phyloP scores from a whole-genome alignment of 495 filamentous ascomycete genomes.

The Polyplosphaeria fusca region DNA sequence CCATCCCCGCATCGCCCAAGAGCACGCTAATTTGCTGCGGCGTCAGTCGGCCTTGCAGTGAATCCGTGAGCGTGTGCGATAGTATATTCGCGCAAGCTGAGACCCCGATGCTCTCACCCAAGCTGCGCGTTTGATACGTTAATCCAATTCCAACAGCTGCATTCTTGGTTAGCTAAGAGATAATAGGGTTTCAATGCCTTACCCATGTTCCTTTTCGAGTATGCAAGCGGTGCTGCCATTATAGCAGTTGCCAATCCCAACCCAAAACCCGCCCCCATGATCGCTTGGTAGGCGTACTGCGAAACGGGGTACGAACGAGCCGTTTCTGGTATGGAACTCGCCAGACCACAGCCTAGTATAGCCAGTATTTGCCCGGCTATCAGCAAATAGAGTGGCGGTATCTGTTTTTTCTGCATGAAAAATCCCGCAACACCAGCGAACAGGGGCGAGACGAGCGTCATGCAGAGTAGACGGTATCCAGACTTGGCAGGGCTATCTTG shows the following conservation, averaged over 20 bases:
- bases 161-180: background rate
- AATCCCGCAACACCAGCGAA: constrained; percentile 2
- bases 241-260: constrained; percentile 8
- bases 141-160: constrained; percentile 8
- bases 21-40: constrained; percentile 1
- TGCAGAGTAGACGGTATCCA: constrained; percentile 10
- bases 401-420: background rate
- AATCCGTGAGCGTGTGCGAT: background rate
- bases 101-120: constrained; percentile 11
- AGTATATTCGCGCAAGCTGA: constrained; percentile 16
- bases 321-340: background rate
- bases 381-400: constrained; percentile 11
- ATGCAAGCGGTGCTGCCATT: constrained; percentile 13
- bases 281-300: constrained; percentile 9
- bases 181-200: background rate
- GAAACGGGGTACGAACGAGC: background rate
- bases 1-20: background rate
- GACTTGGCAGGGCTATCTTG: constrained; percentile 3
- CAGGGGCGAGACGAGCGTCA: constrained; percentile 13
- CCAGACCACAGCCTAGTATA: constrained; percentile 5
- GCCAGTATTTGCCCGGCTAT: background rate
- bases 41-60: background rate
- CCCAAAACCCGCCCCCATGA: constrained; percentile 17
- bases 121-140: constrained; percentile 7
- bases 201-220: constrained; percentile 1